These are phyloP conservation scores for Aspergillus sojae DNA, from an alignment of 2,329 filamentous ascomycete species.

Conservation along the genomic window DNA sequence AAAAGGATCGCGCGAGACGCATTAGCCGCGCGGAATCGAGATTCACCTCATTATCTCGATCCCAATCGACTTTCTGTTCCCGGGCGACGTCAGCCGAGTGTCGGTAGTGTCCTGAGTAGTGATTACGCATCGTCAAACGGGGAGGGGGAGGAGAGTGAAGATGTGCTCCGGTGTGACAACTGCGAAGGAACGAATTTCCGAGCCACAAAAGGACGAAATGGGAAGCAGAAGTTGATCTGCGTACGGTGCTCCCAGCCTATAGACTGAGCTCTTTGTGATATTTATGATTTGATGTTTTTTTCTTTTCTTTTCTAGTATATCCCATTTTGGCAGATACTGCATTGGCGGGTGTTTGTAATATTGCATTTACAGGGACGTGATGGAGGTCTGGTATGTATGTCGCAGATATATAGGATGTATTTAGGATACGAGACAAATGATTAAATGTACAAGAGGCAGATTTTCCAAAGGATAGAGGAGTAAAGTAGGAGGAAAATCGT, in stretches of 20 bases:
- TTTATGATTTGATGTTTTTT: background rate
- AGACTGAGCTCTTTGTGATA: slow-evolving; percentile 16
- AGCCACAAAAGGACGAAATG: slow-evolving; percentile 57
- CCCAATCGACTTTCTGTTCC: slow-evolving; percentile 24
- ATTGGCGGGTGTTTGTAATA: background rate
- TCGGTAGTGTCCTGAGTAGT: slow-evolving; percentile 61
- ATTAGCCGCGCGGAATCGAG: slow-evolving; percentile 32
- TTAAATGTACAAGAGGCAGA: background rate
- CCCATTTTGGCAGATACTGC: background rate
- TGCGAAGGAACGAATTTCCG: slow-evolving; percentile 67
- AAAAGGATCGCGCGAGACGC: slow-evolving; percentile 48
- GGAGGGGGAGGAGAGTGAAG: slow-evolving; percentile 46
- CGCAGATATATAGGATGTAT: background rate
- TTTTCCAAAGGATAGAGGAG: background rate
- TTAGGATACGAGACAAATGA: slow-evolving; percentile 1
- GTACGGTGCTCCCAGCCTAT: slow-evolving; percentile 51
- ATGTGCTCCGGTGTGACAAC: slow-evolving; percentile 58
- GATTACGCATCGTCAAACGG: slow-evolving; percentile 50
- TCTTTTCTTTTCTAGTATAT: background rate
- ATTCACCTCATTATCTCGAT: slow-evolving; percentile 22
- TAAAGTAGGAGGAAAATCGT: background rate
- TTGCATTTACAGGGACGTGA: background rate
- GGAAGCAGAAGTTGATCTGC: slow-evolving; percentile 63
- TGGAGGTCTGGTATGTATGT: background rate
- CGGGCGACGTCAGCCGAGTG: slow-evolving; percentile 43